Evolutionary conservation across 169 alveolate genomes (phyloP).

Genomic region (Pseudocohnilembus persalinus): DNA sequence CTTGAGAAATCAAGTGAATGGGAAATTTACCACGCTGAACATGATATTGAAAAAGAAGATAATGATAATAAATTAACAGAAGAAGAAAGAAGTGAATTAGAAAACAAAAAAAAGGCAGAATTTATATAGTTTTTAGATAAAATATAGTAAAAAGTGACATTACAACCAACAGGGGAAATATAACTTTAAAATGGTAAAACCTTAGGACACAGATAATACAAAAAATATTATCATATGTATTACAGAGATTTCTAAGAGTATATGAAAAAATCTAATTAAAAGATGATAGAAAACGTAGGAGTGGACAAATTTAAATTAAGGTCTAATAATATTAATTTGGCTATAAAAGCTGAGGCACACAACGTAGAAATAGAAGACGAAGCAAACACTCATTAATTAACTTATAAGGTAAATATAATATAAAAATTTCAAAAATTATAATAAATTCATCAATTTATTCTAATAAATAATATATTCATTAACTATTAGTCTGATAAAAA

Average conservation of each 20-base stretch:
- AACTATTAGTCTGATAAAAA: no score
- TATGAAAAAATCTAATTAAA: no score
- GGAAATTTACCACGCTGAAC: background rate
- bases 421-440: no score
- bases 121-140: conserved; percentile 18
- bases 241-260: conserved; percentile 10
- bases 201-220: conserved; percentile 37
- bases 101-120: conserved; percentile 21
- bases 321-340: no score
- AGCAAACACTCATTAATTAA: no score
- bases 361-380: no score
- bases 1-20: background rate
- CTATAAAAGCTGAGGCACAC: no score
- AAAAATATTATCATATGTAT: conserved; percentile 15
- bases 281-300: background rate
- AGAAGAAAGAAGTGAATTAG: conserved; percentile 9
- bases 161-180: conserved; percentile 27
- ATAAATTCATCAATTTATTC: no score
- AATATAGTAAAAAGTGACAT: conserved; percentile 4
- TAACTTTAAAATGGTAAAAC: conserved; percentile 36
- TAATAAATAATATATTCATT: no score
- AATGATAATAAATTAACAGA: conserved; percentile 21
- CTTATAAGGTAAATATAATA: no score
- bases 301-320: no score
- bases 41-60: background rate